A percentile compares a stretch with the other conserved stretches of the same genome.
Evolutionary conservation across 1,284 basidiomycete species (phyloP).

Genomic region (Ustilago loliicola): DNA sequence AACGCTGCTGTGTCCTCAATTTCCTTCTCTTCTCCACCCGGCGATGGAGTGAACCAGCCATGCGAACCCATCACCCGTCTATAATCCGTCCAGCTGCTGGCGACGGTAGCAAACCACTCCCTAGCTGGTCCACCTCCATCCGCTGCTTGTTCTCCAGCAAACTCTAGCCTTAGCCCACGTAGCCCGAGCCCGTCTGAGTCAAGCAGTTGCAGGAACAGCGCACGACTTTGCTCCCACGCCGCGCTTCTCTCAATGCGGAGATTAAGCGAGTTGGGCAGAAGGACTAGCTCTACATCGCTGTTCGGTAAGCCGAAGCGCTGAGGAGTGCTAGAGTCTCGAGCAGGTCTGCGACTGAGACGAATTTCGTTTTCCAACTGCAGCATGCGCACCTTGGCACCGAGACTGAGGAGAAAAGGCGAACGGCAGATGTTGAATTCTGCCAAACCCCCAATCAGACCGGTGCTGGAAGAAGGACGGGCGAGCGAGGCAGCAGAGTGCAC

Average conservation of each 20-base stretch:
- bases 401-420: constrained; percentile 43
- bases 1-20: constrained; percentile 27
- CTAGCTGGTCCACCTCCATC: constrained; percentile 59
- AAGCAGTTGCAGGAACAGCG: constrained; percentile 30
- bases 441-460: background rate
- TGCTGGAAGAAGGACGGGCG: background rate
- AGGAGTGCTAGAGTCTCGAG: background rate
- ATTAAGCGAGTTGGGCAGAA: constrained; percentile 21
- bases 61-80: constrained; percentile 11
- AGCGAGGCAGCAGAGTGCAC: constrained; percentile 29
- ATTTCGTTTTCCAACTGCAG: constrained; percentile 53
- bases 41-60: constrained; percentile 26
- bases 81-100: constrained; percentile 22
- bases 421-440: constrained; percentile 43
- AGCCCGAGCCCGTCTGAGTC: constrained; percentile 18
- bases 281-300: constrained; percentile 22
- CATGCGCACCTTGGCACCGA: constrained; percentile 55
- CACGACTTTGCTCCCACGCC: constrained; percentile 32
- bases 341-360: constrained; percentile 13
- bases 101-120: constrained; percentile 57
- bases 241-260: constrained; percentile 27
- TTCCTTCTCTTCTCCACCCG: background rate
- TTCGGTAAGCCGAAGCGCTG: background rate
- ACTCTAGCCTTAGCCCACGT: constrained; percentile 48
- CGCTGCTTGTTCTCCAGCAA: constrained; percentile 53